Evolutionary conservation across 164 flowering plant species (phyloP).

Genomic region (Tinospora cordifolia): DNA sequence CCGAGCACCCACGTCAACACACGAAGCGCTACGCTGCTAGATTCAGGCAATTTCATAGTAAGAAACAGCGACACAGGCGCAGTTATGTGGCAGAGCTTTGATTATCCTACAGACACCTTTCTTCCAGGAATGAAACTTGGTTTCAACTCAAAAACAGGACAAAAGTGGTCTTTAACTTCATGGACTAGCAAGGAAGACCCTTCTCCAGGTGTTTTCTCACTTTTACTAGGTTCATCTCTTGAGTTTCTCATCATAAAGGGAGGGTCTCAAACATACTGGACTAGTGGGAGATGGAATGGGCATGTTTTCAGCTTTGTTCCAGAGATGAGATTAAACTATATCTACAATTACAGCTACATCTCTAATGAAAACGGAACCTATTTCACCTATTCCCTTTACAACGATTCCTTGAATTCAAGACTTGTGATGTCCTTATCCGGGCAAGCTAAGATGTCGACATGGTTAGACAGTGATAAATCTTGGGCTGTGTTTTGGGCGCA

Average conservation of each 20-base stretch:
- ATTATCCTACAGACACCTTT: conserved; percentile 20
- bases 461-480: conserved; percentile 1
- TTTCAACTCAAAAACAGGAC: conserved; percentile 25
- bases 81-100: conserved; percentile 62
- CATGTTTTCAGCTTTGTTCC: conserved; percentile 15
- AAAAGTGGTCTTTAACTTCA: conserved; percentile 30
- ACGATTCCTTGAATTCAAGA: neutral
- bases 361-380: neutral
- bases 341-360: neutral
- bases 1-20: conserved; percentile 5
- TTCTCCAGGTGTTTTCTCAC: conserved; percentile 39
- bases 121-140: conserved; percentile 45
- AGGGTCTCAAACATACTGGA: conserved; percentile 13
- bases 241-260: conserved; percentile 15
- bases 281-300: conserved; percentile 25
- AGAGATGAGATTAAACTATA: conserved; percentile 14
- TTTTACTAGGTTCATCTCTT: conserved; percentile 31
- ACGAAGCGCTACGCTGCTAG: conserved; percentile 17
- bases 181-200: conserved; percentile 65
- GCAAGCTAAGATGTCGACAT: neutral
- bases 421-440: conserved; percentile 2
- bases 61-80: neutral
- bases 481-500: neutral
- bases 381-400: neutral
- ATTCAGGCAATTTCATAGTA: conserved; percentile 30